Percentiles rank a stretch among this genome's conserved stretches.
Conservation (phyloP, 352 stramenopile species). For the Pythium rishiriense region DNA sequence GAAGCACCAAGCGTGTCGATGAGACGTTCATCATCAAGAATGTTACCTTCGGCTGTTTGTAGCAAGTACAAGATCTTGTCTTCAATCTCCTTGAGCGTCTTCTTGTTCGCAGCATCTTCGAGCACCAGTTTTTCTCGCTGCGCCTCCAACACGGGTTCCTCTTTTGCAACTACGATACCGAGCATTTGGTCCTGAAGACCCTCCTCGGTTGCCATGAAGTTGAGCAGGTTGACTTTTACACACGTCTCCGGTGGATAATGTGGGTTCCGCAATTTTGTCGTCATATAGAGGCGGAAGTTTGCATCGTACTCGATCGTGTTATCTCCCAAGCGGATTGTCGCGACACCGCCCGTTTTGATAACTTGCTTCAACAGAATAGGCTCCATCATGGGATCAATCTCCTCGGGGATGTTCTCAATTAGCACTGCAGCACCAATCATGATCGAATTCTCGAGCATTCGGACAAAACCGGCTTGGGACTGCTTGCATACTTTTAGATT, state of each 20-base stretch:
- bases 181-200: constrained; percentile 96
- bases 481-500: constrained; percentile 94
- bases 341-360: constrained; percentile 85
- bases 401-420: constrained; percentile 94
- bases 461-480: constrained; percentile 92
- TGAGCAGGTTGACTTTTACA: constrained; percentile 97
- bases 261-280: constrained; percentile 93
- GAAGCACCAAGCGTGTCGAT: constrained; percentile 94
- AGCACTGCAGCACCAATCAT: constrained; percentile 92
- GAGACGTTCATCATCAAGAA: constrained; percentile 94
- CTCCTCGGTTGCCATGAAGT: constrained; percentile 96
- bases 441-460: constrained; percentile 95
- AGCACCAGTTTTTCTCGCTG: constrained; percentile 93
- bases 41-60: constrained; percentile 93
- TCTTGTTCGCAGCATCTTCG: constrained; percentile 94
- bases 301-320: constrained; percentile 94
- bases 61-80: constrained; percentile 95
- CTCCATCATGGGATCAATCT: constrained; percentile 94
- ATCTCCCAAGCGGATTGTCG: constrained; percentile 92
- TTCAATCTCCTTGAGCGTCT: constrained; percentile 95
- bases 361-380: constrained; percentile 93
- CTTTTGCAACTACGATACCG: constrained; percentile 92
- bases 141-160: constrained; percentile 91
- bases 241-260: constrained; percentile 95
- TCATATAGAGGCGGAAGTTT: constrained; percentile 95